Evolutionary conservation across 257 asterid genomes (phyloP).

Genomic region (Avicennia marina): DNA sequence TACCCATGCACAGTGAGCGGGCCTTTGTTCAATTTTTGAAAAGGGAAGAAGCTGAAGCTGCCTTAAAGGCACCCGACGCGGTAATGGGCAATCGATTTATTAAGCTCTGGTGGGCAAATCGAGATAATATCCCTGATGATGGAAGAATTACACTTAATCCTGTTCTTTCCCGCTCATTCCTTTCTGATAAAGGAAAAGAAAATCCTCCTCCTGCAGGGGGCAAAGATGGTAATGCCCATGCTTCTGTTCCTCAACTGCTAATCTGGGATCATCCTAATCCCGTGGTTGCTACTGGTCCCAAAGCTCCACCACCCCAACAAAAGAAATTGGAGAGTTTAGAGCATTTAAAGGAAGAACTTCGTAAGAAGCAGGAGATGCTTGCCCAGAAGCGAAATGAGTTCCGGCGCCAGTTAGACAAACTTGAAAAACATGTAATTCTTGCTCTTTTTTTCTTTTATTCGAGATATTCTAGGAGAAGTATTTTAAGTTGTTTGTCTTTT

Average conservation of each 20-base stretch:
- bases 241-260: conserved; percentile 31
- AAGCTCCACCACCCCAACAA: conserved; percentile 58
- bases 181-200: conserved; percentile 46
- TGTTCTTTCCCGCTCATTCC: conserved; percentile 32
- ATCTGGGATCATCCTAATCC: conserved; percentile 44
- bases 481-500: too few relatives aligned
- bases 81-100: conserved; percentile 97
- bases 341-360: conserved; percentile 86
- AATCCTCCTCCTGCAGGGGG: conserved; percentile 35
- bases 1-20: conserved; percentile 60
- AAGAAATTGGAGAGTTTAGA: conserved; percentile 79
- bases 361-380: conserved; percentile 97
- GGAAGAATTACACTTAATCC: conserved; percentile 32
- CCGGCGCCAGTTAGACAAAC: conserved; percentile 63
- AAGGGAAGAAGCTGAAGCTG: conserved; percentile 94
- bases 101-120: conserved; percentile 95
- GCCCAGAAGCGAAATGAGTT: conserved; percentile 87
- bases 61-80: conserved; percentile 92
- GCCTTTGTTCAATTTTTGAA: conserved; percentile 91
- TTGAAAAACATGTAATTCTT: conserved; percentile 72
- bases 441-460: neutral
- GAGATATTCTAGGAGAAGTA: neutral
- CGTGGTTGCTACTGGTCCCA: conserved; percentile 37
- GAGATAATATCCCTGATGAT: conserved; percentile 73
- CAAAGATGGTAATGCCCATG: conserved; percentile 32